Evolutionary conservation across 768 basidiomycete species (phyloP).

Genomic region (Kwoniella mangroviensis): DNA sequence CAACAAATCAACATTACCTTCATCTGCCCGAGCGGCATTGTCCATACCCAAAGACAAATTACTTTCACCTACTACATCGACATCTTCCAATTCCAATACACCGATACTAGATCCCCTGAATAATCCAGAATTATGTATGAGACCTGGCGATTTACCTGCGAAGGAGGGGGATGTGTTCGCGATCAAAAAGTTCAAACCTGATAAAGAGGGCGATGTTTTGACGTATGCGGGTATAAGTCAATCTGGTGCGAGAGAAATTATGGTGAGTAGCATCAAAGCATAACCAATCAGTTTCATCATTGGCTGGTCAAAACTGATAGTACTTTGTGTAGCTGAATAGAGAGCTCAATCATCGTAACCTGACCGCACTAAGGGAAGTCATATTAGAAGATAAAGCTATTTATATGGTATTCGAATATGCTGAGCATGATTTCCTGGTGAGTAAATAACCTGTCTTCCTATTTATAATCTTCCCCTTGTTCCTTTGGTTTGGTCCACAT

Average conservation of each 20-base stretch:
- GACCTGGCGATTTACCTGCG: constrained; percentile 67
- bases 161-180: constrained; percentile 75
- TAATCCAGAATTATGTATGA: constrained; percentile 57
- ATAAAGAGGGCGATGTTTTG: constrained; percentile 95
- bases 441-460: constrained; percentile 47
- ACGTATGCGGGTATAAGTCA: constrained; percentile 98
- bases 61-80: constrained; percentile 28
- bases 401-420: constrained; percentile 99
- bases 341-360: constrained; percentile 66
- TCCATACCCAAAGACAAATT: constrained; percentile 30
- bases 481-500: neutral
- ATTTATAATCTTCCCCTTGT: neutral
- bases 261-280: constrained; percentile 64
- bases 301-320: no score
- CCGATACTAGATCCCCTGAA: constrained; percentile 32
- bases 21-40: constrained; percentile 35
- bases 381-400: constrained; percentile 98
- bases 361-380: constrained; percentile 89
- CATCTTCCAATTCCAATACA: constrained; percentile 14
- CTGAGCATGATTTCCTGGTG: constrained; percentile 96
- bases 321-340: constrained; percentile 33
- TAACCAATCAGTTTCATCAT: no score
- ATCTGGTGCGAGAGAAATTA: constrained; percentile 95
- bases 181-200: constrained; percentile 99
- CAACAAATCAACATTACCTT: constrained; percentile 22